phyloP scores from a whole-genome alignment of 345 rosid genomes.

The Ceriops tagal region DNA sequence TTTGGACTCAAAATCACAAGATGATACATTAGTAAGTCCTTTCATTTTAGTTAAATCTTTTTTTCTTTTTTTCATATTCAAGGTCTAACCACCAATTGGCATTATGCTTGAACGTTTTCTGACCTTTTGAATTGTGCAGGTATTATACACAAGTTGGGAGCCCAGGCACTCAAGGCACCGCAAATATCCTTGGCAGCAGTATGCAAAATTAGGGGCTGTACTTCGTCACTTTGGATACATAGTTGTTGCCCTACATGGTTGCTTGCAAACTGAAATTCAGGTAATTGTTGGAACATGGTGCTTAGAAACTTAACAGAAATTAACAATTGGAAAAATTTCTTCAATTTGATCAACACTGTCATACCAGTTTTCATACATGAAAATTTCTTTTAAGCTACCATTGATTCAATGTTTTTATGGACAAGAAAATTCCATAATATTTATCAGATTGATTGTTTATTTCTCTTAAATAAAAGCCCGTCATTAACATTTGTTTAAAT shows the following conservation, averaged over 20 bases:
- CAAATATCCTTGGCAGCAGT: slow-evolving; percentile 71
- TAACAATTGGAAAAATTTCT: too few relatives aligned
- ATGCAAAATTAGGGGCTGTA: slow-evolving; percentile 71
- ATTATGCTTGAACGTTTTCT: background rate
- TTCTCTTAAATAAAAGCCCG: too few relatives aligned
- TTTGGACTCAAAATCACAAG: slow-evolving; percentile 70
- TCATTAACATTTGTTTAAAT: too few relatives aligned
- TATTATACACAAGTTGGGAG: slow-evolving; percentile 82
- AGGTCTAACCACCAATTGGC: background rate
- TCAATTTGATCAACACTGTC: too few relatives aligned
- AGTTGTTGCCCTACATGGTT: slow-evolving; percentile 77
- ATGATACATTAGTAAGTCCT: slow-evolving; percentile 61
- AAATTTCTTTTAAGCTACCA: too few relatives aligned
- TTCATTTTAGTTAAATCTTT: background rate
- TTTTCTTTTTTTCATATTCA: background rate
- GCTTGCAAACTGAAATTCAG: slow-evolving; percentile 79
- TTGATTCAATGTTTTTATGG: too few relatives aligned
- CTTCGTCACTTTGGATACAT: slow-evolving; percentile 83
- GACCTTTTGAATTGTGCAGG: slow-evolving; percentile 32
- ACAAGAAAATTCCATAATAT: too few relatives aligned
- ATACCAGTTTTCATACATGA: too few relatives aligned
- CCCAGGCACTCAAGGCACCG: slow-evolving; percentile 63
- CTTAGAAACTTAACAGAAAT: too few relatives aligned
- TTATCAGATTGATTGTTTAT: too few relatives aligned
- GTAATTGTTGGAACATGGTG: slow-evolving; percentile 25